phyloP scores from a whole-genome alignment of 2,329 filamentous ascomycete species.

The Dactylellina parvicollis region DNA sequence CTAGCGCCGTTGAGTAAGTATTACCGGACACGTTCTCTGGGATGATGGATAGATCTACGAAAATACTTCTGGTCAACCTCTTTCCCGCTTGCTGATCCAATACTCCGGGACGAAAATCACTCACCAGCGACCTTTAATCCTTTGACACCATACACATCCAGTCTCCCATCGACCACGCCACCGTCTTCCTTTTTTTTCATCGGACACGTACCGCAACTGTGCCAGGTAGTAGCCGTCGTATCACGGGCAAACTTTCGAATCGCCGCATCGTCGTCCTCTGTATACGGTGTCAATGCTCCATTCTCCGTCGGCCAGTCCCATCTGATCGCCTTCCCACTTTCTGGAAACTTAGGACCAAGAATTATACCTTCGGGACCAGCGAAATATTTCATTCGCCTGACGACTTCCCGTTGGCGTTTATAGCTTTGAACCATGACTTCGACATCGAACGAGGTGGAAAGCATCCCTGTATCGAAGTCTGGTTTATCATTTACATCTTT shows the following conservation, averaged over 20 bases:
- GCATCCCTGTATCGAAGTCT: constrained; percentile 70
- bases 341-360: constrained; percentile 65
- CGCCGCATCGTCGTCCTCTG: constrained; percentile 64
- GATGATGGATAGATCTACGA: constrained; percentile 57
- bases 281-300: constrained; percentile 61
- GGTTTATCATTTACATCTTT: constrained; percentile 63
- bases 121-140: constrained; percentile 63
- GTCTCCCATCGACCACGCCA: constrained; percentile 63
- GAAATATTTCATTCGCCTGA: constrained; percentile 68
- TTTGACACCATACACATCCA: constrained; percentile 64
- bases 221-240: constrained; percentile 63
- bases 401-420: constrained; percentile 72
- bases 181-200: constrained; percentile 63
- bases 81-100: neutral
- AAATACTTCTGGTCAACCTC: neutral
- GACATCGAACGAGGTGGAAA: constrained; percentile 69
- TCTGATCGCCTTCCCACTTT: constrained; percentile 61
- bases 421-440: constrained; percentile 72
- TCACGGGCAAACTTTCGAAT: constrained; percentile 64
- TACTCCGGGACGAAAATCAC: constrained; percentile 41
- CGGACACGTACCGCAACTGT: constrained; percentile 64
- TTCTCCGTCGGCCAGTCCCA: constrained; percentile 49
- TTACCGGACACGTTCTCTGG: constrained; percentile 61
- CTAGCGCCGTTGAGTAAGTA: constrained; percentile 64
- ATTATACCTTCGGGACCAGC: constrained; percentile 63